A percentile compares a stretch with the other conserved stretches of the same genome.
phyloP scores from a whole-genome alignment of 163 green algal species.

The Coccomyxa subellipsoidea region DNA sequence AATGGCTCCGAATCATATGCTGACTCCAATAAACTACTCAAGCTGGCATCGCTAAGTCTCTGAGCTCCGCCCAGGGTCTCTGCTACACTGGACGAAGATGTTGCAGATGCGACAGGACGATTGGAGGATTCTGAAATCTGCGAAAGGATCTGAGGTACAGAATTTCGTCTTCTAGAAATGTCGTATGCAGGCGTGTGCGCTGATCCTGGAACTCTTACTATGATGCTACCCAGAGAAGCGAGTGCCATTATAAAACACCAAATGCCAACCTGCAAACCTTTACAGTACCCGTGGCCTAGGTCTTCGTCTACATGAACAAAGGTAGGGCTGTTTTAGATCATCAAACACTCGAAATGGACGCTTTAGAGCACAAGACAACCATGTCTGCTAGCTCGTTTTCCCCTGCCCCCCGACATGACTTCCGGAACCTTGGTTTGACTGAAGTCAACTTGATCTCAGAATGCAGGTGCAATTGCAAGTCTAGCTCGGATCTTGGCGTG shows the following conservation, averaged over 20 bases:
- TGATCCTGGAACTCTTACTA: too few relatives aligned
- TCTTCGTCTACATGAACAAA: too few relatives aligned
- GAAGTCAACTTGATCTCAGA: background rate
- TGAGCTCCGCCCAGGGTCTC: background rate
- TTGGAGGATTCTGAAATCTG: too few relatives aligned
- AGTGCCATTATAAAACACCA: background rate
- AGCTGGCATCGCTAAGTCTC: background rate
- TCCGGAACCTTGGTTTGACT: background rate
- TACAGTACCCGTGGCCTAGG: too few relatives aligned
- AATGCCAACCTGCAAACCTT: background rate
- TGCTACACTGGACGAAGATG: background rate
- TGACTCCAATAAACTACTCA: background rate
- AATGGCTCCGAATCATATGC: background rate
- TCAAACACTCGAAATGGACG: too few relatives aligned
- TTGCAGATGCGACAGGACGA: background rate
- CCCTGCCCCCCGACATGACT: background rate
- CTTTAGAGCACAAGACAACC: too few relatives aligned
- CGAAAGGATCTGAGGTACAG: too few relatives aligned
- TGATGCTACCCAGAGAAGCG: too few relatives aligned
- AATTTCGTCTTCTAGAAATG: too few relatives aligned
- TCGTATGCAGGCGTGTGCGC: background rate
- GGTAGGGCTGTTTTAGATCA: too few relatives aligned
- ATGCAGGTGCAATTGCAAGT: too few relatives aligned
- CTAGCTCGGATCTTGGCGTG: too few relatives aligned
- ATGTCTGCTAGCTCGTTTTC: background rate